A percentile compares a stretch with the other conserved stretches of the same genome.
phyloP scores from a whole-genome alignment of 768 basidiomycete genomes.

The Agaricus sinodeliciosus region DNA sequence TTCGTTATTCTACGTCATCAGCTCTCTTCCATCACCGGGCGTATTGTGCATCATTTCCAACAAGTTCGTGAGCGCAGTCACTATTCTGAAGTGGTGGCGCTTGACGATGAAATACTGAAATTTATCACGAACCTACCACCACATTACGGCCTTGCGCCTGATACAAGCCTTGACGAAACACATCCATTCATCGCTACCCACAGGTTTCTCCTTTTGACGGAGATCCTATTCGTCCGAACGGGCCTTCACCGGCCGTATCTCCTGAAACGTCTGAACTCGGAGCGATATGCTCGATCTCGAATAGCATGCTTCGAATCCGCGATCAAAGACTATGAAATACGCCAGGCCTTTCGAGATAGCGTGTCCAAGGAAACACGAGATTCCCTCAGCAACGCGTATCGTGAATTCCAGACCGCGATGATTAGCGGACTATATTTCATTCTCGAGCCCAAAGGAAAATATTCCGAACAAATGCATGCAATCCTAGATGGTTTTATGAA shows the following conservation, averaged over 20 bases:
- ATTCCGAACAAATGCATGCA: constrained; percentile 66
- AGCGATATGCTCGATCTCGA: constrained; percentile 76
- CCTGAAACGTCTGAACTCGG: constrained; percentile 68
- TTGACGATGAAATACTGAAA: constrained; percentile 79
- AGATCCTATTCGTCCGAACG: constrained; percentile 81
- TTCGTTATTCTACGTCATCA: constrained; percentile 84
- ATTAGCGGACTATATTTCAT: constrained; percentile 84
- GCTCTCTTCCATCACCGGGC: constrained; percentile 79
- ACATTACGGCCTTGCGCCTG: constrained; percentile 69
- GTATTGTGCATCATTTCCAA: constrained; percentile 91
- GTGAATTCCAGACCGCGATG: constrained; percentile 88
- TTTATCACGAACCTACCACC: constrained; percentile 76
- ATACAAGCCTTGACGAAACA: constrained; percentile 67
- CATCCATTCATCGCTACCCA: constrained; percentile 70
- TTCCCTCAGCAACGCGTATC: constrained; percentile 74
- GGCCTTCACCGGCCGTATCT: constrained; percentile 86
- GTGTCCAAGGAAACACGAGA: constrained; percentile 58
- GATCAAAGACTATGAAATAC: constrained; percentile 77
- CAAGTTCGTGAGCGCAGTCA: constrained; percentile 71
- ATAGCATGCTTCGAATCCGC: constrained; percentile 89
- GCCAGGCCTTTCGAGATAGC: constrained; percentile 57
- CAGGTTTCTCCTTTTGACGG: constrained; percentile 84
- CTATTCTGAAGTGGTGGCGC: constrained; percentile 73
- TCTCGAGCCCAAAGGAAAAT: constrained; percentile 65
- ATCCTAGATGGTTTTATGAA: constrained; percentile 75